Evolutionary conservation across 768 basidiomycete genomes (phyloP).

Genomic region (Leucosporidium scottii): DNA sequence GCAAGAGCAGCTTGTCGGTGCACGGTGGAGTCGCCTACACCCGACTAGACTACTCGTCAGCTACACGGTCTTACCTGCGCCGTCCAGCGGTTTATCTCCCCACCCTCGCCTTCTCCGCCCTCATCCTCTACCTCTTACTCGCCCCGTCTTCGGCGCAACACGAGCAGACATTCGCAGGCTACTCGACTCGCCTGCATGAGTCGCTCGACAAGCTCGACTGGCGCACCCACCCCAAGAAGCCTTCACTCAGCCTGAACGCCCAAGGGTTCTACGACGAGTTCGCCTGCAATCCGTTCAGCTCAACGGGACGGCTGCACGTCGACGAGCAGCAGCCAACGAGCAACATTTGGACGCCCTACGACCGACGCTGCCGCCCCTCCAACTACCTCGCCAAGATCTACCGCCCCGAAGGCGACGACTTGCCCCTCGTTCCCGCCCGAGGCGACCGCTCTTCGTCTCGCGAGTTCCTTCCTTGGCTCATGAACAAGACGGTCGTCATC

Average conservation of each 20-base stretch:
- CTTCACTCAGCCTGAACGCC: neutral
- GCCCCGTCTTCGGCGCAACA: neutral
- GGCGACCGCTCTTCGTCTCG: neutral
- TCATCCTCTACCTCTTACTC: neutral
- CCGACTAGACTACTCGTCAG: neutral
- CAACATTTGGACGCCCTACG: slow-evolving; percentile 23
- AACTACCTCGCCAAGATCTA: slow-evolving; percentile 17
- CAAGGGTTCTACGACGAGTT: slow-evolving; percentile 3
- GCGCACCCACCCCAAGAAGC: neutral
- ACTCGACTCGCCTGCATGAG: neutral
- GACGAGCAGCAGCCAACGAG: neutral
- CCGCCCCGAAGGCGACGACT: slow-evolving; percentile 13
- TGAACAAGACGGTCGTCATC: slow-evolving; percentile 29
- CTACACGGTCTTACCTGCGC: neutral
- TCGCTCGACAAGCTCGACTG: neutral
- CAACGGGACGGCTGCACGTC: slow-evolving; percentile 22
- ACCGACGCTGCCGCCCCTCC: slow-evolving; percentile 13
- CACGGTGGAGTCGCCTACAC: too few species aligned
- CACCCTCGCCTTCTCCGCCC: neutral
- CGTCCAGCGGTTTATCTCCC: neutral
- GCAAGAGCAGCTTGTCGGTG: too few species aligned
- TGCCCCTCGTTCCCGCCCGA: slow-evolving; percentile 14
- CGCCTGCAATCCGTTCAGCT: slow-evolving; percentile 26
- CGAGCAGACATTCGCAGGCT: neutral
- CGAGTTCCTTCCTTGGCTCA: slow-evolving; percentile 24